Conservation (phyloP, 768 basidiomycete species). For the Leucocoprinus sp. region DNA sequence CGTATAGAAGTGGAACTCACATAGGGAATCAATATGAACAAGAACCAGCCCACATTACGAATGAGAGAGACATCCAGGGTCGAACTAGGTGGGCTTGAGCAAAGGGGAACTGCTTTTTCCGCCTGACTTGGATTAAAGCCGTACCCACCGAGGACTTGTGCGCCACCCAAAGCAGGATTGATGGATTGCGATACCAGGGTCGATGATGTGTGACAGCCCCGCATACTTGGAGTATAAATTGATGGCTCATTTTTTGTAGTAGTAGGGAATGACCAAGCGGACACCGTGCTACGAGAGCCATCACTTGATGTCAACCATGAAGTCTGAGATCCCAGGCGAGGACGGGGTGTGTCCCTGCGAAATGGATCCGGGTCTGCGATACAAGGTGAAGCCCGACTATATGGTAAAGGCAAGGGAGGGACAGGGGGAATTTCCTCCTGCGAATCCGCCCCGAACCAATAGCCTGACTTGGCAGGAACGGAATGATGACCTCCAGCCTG, state of each 20-base stretch:
- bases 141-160: slow-evolving; percentile 63
- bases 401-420: slow-evolving; percentile 59
- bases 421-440: slow-evolving; percentile 51
- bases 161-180: slow-evolving; percentile 47
- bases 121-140: slow-evolving; percentile 43
- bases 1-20: slow-evolving; percentile 30
- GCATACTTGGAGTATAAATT: slow-evolving; percentile 27
- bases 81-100: slow-evolving; percentile 34
- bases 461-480: slow-evolving; percentile 48
- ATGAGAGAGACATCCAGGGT: slow-evolving; percentile 48
- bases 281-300: slow-evolving; percentile 46
- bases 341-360: slow-evolving; percentile 43
- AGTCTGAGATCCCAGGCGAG: slow-evolving; percentile 54
- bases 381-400: slow-evolving; percentile 38
- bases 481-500: slow-evolving; percentile 33
- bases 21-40: slow-evolving; percentile 61
- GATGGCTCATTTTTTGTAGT: slow-evolving; percentile 31
- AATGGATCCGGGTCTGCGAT: slow-evolving; percentile 56
- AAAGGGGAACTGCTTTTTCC: slow-evolving; percentile 45
- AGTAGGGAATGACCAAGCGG: slow-evolving; percentile 65
- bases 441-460: slow-evolving; percentile 51
- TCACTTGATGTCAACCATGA: slow-evolving; percentile 69
- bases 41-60: slow-evolving; percentile 54
- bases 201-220: slow-evolving; percentile 36
- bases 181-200: slow-evolving; percentile 34